Evolutionary conservation across 208 protist species (phyloP), one percentile per base, ranked within the genome.

Genomic region (Strigomonas culicis): DNA sequence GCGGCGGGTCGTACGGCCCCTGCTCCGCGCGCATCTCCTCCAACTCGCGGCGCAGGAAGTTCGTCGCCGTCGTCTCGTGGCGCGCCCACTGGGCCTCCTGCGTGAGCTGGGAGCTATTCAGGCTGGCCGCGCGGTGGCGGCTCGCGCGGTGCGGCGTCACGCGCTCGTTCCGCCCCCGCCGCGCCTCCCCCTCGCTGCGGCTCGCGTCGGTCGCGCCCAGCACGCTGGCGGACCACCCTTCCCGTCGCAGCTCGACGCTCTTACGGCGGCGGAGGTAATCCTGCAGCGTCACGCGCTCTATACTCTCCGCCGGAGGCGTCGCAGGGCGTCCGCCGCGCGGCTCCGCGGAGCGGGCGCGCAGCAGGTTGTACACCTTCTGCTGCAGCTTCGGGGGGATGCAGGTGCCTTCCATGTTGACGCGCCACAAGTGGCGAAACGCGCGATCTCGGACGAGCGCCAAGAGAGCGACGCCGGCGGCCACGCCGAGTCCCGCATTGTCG

Each of bases 381-480:
- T 82, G 59, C 27, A 97, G 62, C 19, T 70, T 66, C 0, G 67
- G 43, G 7, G 87, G 87, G 15, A 97, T 79, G 36, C 83, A 79
- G 6, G 92, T 94, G 25, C 74, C 77, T 0, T 65, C 66, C 17
- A 97, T 27, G 7, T 78, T 41, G 15, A 92, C 60, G 21, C 55
- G 52, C 6, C 49, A 41, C 24, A 79, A 28, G 22, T 52, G 21
- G 2, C 70, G 52, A 13, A 82, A 55, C 2, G 69, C 57, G 36
- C 77, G 81, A 25, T 84, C 67, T 43, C 89, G 72, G 10, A 83
- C 56, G 17, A 97, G 65, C 2, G 75, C 84, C 3, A 95, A 68
- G 2, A 97, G 51, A 19, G 84, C 86, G 0, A 93, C 57, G 4
- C 86, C 92, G 19, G 73, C 86, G 8, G 83, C 73, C 17, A 94